Evolutionary conservation across 192 early-diverging fungal genomes (phyloP), one percentile per base, ranked within the genome.

Genomic region (Backusella liffmaniae): DNA sequence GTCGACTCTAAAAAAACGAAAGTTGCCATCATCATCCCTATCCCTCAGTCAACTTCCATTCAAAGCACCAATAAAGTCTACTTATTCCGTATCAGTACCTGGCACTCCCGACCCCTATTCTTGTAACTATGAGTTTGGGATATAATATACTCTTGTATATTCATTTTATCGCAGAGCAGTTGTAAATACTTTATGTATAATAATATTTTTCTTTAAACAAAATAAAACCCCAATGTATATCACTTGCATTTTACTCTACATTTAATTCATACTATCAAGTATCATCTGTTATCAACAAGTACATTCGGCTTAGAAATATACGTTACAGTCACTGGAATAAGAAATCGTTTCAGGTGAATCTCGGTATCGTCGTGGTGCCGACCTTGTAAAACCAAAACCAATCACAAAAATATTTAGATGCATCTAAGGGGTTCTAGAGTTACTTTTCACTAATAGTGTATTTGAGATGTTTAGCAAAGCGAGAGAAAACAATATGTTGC

Each of bases 61-160:
- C 39, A 74, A 65, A 46, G 65, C 59, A 16, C 59, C 62, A 18
- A 37, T 74, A 23, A 74, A 74, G 15, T 44, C 73, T 18, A 74
- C 66, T n/a, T 74, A 66, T 44, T 67, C 73, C 0, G 13, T 66
- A 18, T 74, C 73, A 67, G 37, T 74, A 26, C 73, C 73, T 26
- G 65, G 23, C 23, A 67, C 73, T 4, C 73, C 73, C 10, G 73
- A 74, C 36, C 29, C 59, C 18, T 56, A 65, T 23, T 74, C 39
- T 26, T 44, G 34, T 66, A 65, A 49, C 10, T 36, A 66, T 73
- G 34, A 73, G 18, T 39, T 73, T 53, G 56, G 53, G 35, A 66
- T 73, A 12, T 73, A 73, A 66, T 15, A 12, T 49, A 59, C 34
- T 26, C 13, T 71, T 49, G 35, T 71, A 34, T 71, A 46, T 71